A percentile compares a stretch with the other conserved stretches of the same genome.
These are phyloP conservation scores for Lasiosphaeria hispida DNA, from an alignment of 495 filamentous ascomycete species.

Conservation along the genomic window DNA sequence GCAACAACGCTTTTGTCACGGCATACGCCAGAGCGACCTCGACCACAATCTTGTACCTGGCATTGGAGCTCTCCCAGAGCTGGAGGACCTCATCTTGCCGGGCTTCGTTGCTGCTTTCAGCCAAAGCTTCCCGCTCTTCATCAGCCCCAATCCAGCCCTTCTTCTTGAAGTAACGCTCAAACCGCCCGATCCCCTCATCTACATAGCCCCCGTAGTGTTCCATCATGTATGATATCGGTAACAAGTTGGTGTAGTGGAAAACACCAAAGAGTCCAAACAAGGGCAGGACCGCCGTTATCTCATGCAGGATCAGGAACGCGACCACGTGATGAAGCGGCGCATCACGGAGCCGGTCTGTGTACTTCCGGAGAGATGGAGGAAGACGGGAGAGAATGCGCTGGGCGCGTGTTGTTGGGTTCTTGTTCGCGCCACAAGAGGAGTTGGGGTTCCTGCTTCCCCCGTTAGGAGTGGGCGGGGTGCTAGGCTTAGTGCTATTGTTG, in stretches of 20 bases:
- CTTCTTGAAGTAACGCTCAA: conserved; percentile 41
- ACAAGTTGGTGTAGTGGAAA: conserved; percentile 72
- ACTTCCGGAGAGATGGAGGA: conserved; percentile 56
- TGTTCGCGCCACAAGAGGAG: conserved; percentile 4
- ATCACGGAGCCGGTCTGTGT: conserved; percentile 63
- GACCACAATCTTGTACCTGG: conserved; percentile 55
- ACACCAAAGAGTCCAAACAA: conserved; percentile 68
- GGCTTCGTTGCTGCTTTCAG: conserved; percentile 4
- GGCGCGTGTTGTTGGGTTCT: conserved; percentile 35
- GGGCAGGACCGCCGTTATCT: conserved; percentile 81
- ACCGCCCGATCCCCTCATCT: conserved; percentile 45
- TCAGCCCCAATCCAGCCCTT: conserved; percentile 50
- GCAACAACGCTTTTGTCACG: conserved; percentile 79
- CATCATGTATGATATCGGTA: conserved; percentile 51
- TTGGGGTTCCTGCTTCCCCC: neutral
- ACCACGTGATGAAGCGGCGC: conserved; percentile 81
- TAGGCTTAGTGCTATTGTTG: neutral
- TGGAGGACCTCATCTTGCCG: conserved; percentile 19
- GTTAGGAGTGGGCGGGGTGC: no score
- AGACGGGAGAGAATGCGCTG: conserved; percentile 59
- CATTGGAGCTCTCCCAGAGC: conserved; percentile 27
- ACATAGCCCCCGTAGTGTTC: conserved; percentile 41
- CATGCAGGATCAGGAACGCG: conserved; percentile 87
- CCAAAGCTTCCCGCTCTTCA: conserved; percentile 15
- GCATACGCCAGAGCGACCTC: conserved; percentile 86